Evolutionary conservation across 371 early-diverging fungal species (phyloP).

Genomic region (Mortierella sp.): DNA sequence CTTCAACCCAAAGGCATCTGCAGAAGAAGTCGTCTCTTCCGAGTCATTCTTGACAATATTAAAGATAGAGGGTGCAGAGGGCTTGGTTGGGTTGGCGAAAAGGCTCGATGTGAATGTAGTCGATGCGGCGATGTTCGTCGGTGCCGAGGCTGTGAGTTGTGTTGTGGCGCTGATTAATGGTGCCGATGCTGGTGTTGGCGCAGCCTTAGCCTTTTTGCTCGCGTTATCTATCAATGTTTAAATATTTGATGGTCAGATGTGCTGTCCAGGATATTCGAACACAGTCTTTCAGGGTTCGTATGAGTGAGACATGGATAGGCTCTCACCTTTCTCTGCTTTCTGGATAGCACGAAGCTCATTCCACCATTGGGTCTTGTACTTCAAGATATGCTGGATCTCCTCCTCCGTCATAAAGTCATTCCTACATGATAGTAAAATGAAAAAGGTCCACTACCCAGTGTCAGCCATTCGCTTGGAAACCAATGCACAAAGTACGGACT

Average conservation of each 20-base stretch:
- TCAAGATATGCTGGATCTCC: constrained; percentile 80
- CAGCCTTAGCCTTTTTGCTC: constrained; percentile 13
- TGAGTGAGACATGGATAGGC: neutral
- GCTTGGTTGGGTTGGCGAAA: constrained; percentile 9
- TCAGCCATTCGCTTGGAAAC: neutral
- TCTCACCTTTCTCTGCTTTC: constrained; percentile 58
- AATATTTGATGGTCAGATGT: neutral
- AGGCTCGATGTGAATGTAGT: constrained; percentile 35
- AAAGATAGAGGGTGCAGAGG: constrained; percentile 24
- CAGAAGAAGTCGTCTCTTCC: constrained; percentile 2
- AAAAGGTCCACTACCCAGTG: neutral
- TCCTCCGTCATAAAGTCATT: constrained; percentile 79
- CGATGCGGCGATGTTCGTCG: constrained; percentile 4
- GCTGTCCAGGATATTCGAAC: neutral
- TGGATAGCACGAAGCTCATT: constrained; percentile 69
- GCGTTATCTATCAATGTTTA: neutral
- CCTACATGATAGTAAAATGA: constrained; percentile 41
- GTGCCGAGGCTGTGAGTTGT: neutral
- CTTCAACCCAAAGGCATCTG: constrained; percentile 35
- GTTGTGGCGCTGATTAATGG: neutral
- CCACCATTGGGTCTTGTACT: constrained; percentile 80
- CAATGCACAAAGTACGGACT: neutral
- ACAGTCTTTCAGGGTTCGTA: neutral
- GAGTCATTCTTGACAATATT: constrained; percentile 55
- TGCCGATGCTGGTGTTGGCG: neutral